A percentile compares a stretch with the other conserved stretches of the same genome.
Evolutionary conservation across 1,284 basidiomycete species (phyloP).

Genomic region (Boletus albobrunnescens): DNA sequence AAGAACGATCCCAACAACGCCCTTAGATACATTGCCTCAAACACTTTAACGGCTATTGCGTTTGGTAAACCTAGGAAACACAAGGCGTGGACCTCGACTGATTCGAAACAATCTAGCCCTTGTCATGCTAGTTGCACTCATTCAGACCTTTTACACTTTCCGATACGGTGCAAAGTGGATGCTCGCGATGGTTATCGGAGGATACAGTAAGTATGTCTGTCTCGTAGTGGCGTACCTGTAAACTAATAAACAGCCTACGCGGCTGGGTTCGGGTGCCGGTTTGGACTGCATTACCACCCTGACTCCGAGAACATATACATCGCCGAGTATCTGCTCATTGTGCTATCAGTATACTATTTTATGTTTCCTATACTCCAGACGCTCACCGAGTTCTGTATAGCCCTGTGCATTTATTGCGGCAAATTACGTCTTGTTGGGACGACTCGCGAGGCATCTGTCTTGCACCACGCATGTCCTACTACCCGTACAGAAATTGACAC

Average conservation of each 20-base stretch:
- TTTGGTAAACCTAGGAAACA: background rate
- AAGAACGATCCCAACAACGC: too few relatives aligned
- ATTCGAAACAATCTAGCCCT: slow-evolving; percentile 13
- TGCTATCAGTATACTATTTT: slow-evolving; percentile 48
- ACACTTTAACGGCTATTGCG: background rate
- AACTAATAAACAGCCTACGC: slow-evolving; percentile 43
- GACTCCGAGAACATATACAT: slow-evolving; percentile 53
- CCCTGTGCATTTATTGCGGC: slow-evolving; percentile 75
- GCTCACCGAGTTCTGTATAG: slow-evolving; percentile 9
- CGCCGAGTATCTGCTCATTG: slow-evolving; percentile 57
- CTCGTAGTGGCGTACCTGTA: background rate
- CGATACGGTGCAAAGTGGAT: slow-evolving; percentile 58
- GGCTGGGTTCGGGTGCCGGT: slow-evolving; percentile 48
- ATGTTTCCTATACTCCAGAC: background rate
- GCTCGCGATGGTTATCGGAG: slow-evolving; percentile 62
- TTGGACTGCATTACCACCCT: slow-evolving; percentile 16
- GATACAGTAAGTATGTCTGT: slow-evolving; percentile 42
- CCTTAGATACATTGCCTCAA: background rate
- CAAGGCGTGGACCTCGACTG: background rate
- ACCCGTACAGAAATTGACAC: slow-evolving; percentile 48
- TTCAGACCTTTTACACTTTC: slow-evolving; percentile 46
- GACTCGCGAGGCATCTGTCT: slow-evolving; percentile 50
- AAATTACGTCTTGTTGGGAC: slow-evolving; percentile 66
- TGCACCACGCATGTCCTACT: slow-evolving; percentile 54
- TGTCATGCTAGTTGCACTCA: slow-evolving; percentile 48